Conservation (phyloP, 164 flowering plant species). For the Stephania cephalantha region DNA sequence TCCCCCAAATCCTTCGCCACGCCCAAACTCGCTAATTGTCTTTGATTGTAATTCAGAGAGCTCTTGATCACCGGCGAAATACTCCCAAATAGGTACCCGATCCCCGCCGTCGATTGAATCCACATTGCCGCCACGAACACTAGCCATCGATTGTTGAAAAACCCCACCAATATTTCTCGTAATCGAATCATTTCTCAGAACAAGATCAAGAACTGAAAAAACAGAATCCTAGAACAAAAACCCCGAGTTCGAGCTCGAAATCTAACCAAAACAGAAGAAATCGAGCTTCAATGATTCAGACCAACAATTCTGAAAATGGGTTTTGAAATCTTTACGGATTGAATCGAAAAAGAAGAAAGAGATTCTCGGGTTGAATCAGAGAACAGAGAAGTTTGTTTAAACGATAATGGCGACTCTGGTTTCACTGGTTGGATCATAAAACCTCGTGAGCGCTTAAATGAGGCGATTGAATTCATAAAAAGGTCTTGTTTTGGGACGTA, state of each 20-base stretch:
- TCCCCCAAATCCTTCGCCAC: conserved; percentile 98
- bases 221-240: neutral
- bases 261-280: neutral
- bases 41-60: conserved; percentile 70
- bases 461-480: neutral
- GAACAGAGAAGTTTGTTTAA: no score
- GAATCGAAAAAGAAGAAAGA: neutral
- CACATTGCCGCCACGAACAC: conserved; percentile 98
- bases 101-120: conserved; percentile 83
- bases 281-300: neutral
- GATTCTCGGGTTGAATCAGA: neutral
- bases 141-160: conserved; percentile 81
- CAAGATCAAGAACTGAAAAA: neutral
- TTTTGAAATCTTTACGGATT: neutral
- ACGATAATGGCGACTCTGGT: neutral
- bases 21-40: conserved; percentile 72
- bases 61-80: conserved; percentile 86
- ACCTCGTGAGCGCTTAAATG: no score
- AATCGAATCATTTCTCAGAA: conserved; percentile 23
- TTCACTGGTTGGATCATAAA: neutral
- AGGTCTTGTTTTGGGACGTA: neutral
- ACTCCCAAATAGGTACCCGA: conserved; percentile 92
- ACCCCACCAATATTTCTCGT: conserved; percentile 30
- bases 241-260: neutral
- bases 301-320: neutral